Evolutionary conservation across 805 yeast genomes (phyloP), one percentile per base, ranked within the genome.

Genomic region (Candida boidinii): DNA sequence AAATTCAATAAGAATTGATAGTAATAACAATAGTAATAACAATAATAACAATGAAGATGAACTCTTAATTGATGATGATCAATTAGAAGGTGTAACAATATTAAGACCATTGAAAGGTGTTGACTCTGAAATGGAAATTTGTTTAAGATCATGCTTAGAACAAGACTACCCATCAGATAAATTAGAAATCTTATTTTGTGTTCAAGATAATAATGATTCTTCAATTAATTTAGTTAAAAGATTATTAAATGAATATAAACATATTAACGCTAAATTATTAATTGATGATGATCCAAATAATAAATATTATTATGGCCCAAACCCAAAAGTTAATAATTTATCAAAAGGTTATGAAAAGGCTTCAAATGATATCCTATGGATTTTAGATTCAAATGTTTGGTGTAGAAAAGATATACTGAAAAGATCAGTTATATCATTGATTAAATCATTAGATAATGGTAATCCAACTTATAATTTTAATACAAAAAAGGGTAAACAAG

Each of bases 331-430:
- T 35, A 84, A 85, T 56, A 86, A 86, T 54, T 60, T 86, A 29
- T 76, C 86, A n/a, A 82, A 82, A 52, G 95, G 94, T 5, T 84
- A 79, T 48, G 53, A 60, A 25, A 54, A 54, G 2, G 90, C 95
- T 7, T 69, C 72, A 43, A 62, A 72, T 53, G 95, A 86, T 48
- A 68, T 81, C 14, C 43, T 87, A 10, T 86, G 96, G 95, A 74
- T 84, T 12, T 66, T 83, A 60, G 96, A 86, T 56, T 76, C 88
- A 18, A 86, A 86, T 47, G 92, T 83, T 5, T 81, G 86, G 83
- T 81, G 79, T 1, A 57, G 74, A 22, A 73, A 79, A 1, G 73
- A 78, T 17, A 68, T 86, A 1, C 58, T 86, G 43, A 56, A 59
- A 12, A 68, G 90, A 35, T 80, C 94, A 0, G 79, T 84, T 4